phyloP scores from a whole-genome alignment of 78 protist genomes.

The Guillardia theta region DNA sequence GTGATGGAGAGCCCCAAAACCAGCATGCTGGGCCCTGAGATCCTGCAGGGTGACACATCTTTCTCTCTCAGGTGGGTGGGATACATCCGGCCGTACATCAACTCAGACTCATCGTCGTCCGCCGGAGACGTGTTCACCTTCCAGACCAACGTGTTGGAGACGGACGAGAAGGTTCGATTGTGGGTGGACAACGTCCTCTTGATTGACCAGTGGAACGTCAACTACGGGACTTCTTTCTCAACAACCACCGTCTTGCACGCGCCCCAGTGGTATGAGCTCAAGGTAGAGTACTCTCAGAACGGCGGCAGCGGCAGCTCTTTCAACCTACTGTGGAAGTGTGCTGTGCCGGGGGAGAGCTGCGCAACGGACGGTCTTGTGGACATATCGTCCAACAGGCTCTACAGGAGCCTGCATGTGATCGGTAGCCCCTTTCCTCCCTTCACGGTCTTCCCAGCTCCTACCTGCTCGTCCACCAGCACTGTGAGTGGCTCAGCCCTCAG shows the following conservation, averaged over 20 bases:
- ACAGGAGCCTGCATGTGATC: background rate
- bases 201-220: conserved; percentile 31
- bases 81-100: no score
- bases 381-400: background rate
- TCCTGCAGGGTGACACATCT: no score
- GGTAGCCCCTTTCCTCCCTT: background rate
- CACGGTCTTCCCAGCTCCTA: background rate
- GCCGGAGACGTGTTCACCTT: background rate
- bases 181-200: conserved; percentile 15
- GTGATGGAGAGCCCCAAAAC: no score
- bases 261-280: background rate
- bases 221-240: background rate
- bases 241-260: background rate
- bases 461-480: background rate
- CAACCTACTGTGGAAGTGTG: background rate
- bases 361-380: background rate
- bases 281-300: background rate
- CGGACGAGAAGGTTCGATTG: background rate
- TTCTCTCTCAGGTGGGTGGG: no score
- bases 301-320: background rate
- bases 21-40: no score
- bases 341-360: background rate
- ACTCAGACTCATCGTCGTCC: no score
- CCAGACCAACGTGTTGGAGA: background rate
- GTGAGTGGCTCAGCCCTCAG: background rate